These are phyloP conservation scores for Penicillium diatomitis DNA, from an alignment of 495 filamentous ascomycete species.

Conservation along the genomic window DNA sequence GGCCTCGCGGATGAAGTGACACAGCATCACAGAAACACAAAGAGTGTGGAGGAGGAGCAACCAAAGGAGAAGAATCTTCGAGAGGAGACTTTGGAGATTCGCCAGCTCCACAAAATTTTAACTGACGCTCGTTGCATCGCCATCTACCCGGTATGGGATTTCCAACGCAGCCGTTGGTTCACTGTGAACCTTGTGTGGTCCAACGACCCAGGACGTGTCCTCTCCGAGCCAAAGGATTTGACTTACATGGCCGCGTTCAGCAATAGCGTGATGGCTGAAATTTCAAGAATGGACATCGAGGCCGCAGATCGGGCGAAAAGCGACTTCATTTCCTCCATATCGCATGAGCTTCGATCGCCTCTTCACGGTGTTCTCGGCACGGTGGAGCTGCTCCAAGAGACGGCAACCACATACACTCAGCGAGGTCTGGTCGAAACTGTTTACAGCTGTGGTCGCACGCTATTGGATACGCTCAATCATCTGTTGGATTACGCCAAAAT, in stretches of 20 bases:
- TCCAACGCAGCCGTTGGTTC: constrained; percentile 52
- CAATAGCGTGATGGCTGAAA: constrained; percentile 58
- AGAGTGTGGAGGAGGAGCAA: background rate
- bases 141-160: constrained; percentile 50
- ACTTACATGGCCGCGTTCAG: constrained; percentile 51
- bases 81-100: constrained; percentile 20
- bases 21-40: background rate
- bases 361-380: constrained; percentile 59
- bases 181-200: constrained; percentile 49
- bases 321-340: constrained; percentile 65
- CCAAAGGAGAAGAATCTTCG: constrained; percentile 6
- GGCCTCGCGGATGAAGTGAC: constrained; percentile 13
- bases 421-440: constrained; percentile 8
- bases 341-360: constrained; percentile 63
- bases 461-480: constrained; percentile 17
- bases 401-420: constrained; percentile 2
- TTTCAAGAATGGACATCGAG: constrained; percentile 42
- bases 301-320: constrained; percentile 44
- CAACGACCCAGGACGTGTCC: constrained; percentile 17
- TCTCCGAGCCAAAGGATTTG: constrained; percentile 40
- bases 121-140: constrained; percentile 19
- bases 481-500: constrained; percentile 53
- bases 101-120: constrained; percentile 17
- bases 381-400: constrained; percentile 42
- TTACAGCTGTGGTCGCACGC: constrained; percentile 9